Conservation (phyloP, 202 grass and related monocot species). For the Panicum virgatum region DNA sequence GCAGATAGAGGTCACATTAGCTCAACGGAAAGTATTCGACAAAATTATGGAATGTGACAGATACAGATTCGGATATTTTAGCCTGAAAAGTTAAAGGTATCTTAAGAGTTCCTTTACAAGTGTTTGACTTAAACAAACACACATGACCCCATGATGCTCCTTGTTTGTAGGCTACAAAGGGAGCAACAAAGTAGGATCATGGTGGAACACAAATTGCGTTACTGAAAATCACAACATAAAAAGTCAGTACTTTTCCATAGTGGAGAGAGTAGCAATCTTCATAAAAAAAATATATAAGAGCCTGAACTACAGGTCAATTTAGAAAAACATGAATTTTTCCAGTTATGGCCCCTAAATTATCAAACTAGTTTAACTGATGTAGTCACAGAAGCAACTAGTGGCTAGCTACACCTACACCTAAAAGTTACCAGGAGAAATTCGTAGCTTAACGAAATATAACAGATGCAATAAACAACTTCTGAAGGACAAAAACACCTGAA, state of each 20-base stretch:
- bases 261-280: conserved; percentile 40
- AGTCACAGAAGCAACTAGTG: background rate
- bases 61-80: conserved; percentile 22
- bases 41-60: conserved; percentile 21
- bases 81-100: conserved; percentile 33
- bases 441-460: conserved; percentile 16
- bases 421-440: background rate
- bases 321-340: background rate
- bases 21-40: conserved; percentile 24
- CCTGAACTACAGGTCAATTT: conserved; percentile 30
- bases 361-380: conserved; percentile 8
- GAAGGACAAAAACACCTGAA: background rate
- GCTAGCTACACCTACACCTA: background rate
- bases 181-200: conserved; percentile 62
- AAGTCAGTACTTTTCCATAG: conserved; percentile 38
- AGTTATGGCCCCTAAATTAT: background rate
- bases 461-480: background rate
- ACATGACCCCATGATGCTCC: conserved; percentile 37
- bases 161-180: conserved; percentile 44
- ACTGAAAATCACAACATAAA: conserved; percentile 44
- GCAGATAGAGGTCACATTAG: conserved; percentile 27
- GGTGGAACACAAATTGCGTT: conserved; percentile 45
- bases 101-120: conserved; percentile 40
- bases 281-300: conserved; percentile 39
- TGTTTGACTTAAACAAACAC: conserved; percentile 50